phyloP scores from a whole-genome alignment of 2,329 filamentous ascomycete species.

The Aspergillus neoniger region DNA sequence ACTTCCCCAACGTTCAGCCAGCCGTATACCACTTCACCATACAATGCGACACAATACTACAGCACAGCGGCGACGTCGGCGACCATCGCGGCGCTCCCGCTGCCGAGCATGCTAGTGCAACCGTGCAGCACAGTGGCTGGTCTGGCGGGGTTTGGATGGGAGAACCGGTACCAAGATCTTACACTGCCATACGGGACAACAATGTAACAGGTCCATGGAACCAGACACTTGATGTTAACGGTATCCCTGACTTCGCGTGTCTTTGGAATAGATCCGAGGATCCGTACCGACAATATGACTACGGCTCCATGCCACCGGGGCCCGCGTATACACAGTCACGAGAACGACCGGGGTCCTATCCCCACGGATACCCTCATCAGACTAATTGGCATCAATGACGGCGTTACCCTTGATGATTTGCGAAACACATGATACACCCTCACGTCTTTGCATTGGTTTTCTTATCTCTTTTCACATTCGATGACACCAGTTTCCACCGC shows the following conservation, averaged over 20 bases:
- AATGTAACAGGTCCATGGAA: slow-evolving; percentile 59
- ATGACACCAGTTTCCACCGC: slow-evolving; percentile 36
- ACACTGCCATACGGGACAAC: slow-evolving; percentile 70
- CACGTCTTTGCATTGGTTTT: slow-evolving; percentile 40
- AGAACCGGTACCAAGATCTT: slow-evolving; percentile 78
- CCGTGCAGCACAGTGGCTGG: slow-evolving; percentile 78
- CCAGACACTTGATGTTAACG: slow-evolving; percentile 36
- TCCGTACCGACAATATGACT: slow-evolving; percentile 18
- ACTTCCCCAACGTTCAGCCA: slow-evolving; percentile 81
- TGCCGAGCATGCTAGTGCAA: slow-evolving; percentile 82
- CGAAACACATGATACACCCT: slow-evolving; percentile 45
- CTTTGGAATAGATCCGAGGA: slow-evolving; percentile 27
- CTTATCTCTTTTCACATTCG: slow-evolving; percentile 24
- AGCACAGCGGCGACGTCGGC: slow-evolving; percentile 74
- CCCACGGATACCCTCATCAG: slow-evolving; percentile 39
- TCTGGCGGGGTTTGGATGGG: slow-evolving; percentile 79
- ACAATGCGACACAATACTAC: slow-evolving; percentile 67
- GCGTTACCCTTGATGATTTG: slow-evolving; percentile 53
- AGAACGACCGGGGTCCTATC: slow-evolving; percentile 39
- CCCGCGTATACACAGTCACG: slow-evolving; percentile 46
- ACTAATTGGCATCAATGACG: slow-evolving; percentile 56
- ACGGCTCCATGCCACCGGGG: slow-evolving; percentile 33
- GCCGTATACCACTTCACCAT: slow-evolving; percentile 70
- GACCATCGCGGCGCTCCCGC: slow-evolving; percentile 72
- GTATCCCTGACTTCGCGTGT: slow-evolving; percentile 28